These are phyloP conservation scores for Mallotus japonicus DNA, from an alignment of 441 rosid species.

Conservation along the genomic window DNA sequence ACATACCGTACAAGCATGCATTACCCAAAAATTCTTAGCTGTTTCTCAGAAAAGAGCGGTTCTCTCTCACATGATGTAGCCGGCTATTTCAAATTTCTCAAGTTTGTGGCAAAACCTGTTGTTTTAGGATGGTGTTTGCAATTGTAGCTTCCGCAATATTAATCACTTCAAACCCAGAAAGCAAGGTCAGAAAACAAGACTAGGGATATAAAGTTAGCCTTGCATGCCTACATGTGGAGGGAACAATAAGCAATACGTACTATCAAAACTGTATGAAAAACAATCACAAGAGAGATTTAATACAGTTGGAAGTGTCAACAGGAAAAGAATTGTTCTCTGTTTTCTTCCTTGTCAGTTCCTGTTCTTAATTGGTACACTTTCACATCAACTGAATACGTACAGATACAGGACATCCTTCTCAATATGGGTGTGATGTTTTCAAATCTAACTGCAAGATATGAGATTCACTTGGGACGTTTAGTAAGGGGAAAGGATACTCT, in stretches of 20 bases:
- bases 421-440: not conserved
- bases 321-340: not conserved
- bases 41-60: too few species aligned
- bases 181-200: not conserved
- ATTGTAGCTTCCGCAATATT: too few species aligned
- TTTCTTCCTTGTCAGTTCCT: not conserved
- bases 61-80: too few species aligned
- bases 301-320: not conserved
- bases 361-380: not conserved
- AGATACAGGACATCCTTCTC: not conserved
- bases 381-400: not conserved
- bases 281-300: not conserved
- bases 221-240: too few species aligned
- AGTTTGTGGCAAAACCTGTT: too few species aligned
- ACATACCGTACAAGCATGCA: too few species aligned
- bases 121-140: too few species aligned
- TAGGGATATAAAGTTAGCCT: too few species aligned
- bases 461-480: constrained; percentile 42
- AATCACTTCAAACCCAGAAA: not conserved
- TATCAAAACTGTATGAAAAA: not conserved
- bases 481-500: constrained; percentile 72
- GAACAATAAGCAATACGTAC: too few species aligned
- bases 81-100: too few species aligned
- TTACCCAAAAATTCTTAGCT: too few species aligned
- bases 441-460: not conserved